Conservation (phyloP, 192 early-diverging fungal genomes). For the Gryganskiella cystojenkinii region DNA sequence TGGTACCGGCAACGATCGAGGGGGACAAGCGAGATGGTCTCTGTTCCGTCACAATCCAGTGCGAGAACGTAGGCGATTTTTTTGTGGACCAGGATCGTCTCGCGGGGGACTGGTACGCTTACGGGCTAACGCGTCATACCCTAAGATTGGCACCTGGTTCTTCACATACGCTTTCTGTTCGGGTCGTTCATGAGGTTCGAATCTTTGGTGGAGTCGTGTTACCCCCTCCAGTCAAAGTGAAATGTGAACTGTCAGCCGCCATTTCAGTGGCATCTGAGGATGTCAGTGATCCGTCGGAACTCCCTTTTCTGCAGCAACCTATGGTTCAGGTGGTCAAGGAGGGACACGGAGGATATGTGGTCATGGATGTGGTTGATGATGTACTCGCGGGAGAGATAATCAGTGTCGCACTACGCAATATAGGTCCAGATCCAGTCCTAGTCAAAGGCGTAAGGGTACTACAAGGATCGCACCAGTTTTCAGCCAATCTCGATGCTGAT, state of each 20-base stretch:
- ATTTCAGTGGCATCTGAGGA: too few relatives aligned
- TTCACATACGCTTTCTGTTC: slow-evolving; percentile 64
- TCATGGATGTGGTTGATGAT: slow-evolving; percentile 41
- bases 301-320: too few relatives aligned
- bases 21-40: not conserved
- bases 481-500: not conserved
- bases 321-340: slow-evolving; percentile 35
- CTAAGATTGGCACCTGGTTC: slow-evolving; percentile 56
- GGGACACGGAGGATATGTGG: slow-evolving; percentile 16
- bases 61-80: slow-evolving; percentile 67
- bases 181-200: slow-evolving; percentile 73
- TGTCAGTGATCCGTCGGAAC: too few relatives aligned
- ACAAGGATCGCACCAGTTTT: slow-evolving; percentile 5
- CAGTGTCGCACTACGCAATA: slow-evolving; percentile 47
- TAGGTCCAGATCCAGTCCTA: slow-evolving; percentile 14
- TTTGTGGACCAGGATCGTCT: slow-evolving; percentile 69
- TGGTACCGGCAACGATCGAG: not conserved
- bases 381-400: slow-evolving; percentile 47
- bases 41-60: slow-evolving; percentile 52
- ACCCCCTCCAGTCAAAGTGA: slow-evolving; percentile 47
- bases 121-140: slow-evolving; percentile 58
- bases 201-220: slow-evolving; percentile 67
- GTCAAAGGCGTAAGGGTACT: slow-evolving; percentile 19
- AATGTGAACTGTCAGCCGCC: slow-evolving; percentile 9
- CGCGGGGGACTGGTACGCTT: slow-evolving; percentile 74